Base-by-base conservation (phyloP, 371 early-diverging fungal species). In the Mortierella sp. region DNA sequence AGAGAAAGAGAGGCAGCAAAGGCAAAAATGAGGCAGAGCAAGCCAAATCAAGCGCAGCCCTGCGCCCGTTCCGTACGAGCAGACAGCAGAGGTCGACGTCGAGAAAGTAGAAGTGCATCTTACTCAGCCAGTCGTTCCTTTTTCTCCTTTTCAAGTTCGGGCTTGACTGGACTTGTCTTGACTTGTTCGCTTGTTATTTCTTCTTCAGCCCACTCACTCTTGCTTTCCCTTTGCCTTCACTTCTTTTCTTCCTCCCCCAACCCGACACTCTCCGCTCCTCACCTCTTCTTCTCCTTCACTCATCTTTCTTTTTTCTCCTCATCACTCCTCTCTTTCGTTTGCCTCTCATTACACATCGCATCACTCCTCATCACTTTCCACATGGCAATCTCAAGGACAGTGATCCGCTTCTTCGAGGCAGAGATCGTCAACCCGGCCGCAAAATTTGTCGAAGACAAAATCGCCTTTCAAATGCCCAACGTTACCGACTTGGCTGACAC, bases 401-500 rank as follows among this genome's bases (percentile, higher is more conserved):
- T 82, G 34, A n/a, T 86, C 48, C 50, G 54, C 55, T 82, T 78
- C 60, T 76, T 86, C 76, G 86, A 86, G 78, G 54, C 70, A 3
- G 73, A 80, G 34, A 75, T 85, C 42, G 65, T 85, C 78, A 79
- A 80, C 47, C 86, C 86, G 6, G 86, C 86, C 26, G 38, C 82
- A 60, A 77, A 74, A 60, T 85, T 81, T 58, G 86, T 85, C 26
- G 86, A 85, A 54, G 82, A 81, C 50, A 70, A 47, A 73, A 75
- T 82, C 57, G 79, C 86, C 5, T 80, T 81, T 38, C 82, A 85
- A 52, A 85, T 85, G 86, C 86, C 86, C 21, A 77, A 73, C 21
- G 82, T 82, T 4, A 85, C 86, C n/a, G 86, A 85, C 76, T 68
- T 85, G 48, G 75, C 74, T 11, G 86, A 85, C 77, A 85, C 86